Conservation (phyloP, 2,329 filamentous ascomycete species). For the Pseudogymnoascus sp. region DNA sequence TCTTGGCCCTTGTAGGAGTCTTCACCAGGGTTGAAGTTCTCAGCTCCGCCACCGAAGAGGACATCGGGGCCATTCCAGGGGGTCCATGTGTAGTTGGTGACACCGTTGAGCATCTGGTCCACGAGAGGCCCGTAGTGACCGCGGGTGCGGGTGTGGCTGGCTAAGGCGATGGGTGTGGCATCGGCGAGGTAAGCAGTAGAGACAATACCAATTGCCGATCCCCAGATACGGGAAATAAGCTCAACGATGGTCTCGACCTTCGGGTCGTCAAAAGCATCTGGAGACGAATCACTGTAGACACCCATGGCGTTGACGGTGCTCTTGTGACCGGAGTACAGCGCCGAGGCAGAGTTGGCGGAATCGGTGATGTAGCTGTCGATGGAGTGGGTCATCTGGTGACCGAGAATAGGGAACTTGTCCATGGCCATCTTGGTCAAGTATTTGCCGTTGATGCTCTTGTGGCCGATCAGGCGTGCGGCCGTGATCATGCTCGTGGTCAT, state of each 20-base stretch:
- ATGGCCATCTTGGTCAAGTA: slow-evolving; percentile 69
- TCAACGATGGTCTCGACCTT: slow-evolving; percentile 80
- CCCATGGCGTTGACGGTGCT: slow-evolving; percentile 72
- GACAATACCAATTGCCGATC: slow-evolving; percentile 55
- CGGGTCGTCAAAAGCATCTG: slow-evolving; percentile 68
- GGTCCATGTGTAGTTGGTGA: slow-evolving; percentile 77
- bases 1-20: slow-evolving; percentile 64
- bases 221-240: slow-evolving; percentile 62
- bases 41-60: slow-evolving; percentile 73
- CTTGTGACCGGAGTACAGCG: slow-evolving; percentile 78
- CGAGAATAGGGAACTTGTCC: slow-evolving; percentile 78
- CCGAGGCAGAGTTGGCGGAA: slow-evolving; percentile 75
- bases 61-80: slow-evolving; percentile 68
- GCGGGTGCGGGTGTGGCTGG: slow-evolving; percentile 64
- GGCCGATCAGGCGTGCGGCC: slow-evolving; percentile 70
- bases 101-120: slow-evolving; percentile 66
- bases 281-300: slow-evolving; percentile 70
- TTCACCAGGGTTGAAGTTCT: slow-evolving; percentile 64
- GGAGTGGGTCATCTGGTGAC: slow-evolving; percentile 84
- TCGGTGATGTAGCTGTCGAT: slow-evolving; percentile 82
- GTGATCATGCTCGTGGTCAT: slow-evolving; percentile 74
- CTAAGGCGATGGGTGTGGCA: slow-evolving; percentile 70
- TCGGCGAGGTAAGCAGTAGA: slow-evolving; percentile 77
- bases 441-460: slow-evolving; percentile 77
- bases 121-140: slow-evolving; percentile 63